Evolutionary conservation across 805 yeast species (phyloP).

Genomic region (Cyberlindnera petersonii): DNA sequence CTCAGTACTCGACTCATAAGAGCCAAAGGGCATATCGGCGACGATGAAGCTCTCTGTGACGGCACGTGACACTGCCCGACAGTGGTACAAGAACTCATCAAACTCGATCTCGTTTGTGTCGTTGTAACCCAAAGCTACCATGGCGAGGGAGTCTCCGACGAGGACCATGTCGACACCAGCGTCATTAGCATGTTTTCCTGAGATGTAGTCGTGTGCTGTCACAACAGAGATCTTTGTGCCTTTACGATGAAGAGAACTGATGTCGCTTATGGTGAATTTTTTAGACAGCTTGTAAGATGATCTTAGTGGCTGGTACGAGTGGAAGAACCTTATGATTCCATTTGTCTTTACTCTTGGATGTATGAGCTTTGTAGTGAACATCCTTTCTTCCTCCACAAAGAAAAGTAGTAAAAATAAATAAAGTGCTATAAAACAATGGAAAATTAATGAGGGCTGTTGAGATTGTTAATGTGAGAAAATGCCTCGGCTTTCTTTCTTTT

Average conservation of each 20-base stretch:
- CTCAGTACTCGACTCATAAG: conserved; percentile 61
- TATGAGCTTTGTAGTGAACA: too few species aligned
- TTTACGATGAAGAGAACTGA: conserved; percentile 31
- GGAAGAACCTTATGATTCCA: conserved; percentile 7
- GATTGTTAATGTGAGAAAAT: too few species aligned
- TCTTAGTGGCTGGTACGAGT: neutral
- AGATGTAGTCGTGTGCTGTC: conserved; percentile 88
- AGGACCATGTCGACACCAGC: conserved; percentile 67
- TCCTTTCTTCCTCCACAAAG: too few species aligned
- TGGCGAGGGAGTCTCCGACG: conserved; percentile 90
- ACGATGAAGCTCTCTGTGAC: conserved; percentile 60
- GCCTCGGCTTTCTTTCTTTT: too few species aligned
- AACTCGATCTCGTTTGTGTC: conserved; percentile 72
- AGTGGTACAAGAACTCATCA: conserved; percentile 76
- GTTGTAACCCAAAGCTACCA: conserved; percentile 81
- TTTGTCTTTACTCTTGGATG: too few species aligned
- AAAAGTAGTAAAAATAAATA: too few species aligned
- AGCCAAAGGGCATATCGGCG: conserved; percentile 88
- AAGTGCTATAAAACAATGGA: too few species aligned
- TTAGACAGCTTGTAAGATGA: conserved; percentile 7
- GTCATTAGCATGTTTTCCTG: conserved; percentile 64
- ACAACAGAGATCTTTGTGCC: conserved; percentile 46
- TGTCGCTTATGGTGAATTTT: conserved; percentile 35
- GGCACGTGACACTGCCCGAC: conserved; percentile 74
- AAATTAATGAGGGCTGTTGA: too few species aligned